These are phyloP conservation scores for Podaxis sp. DNA, from an alignment of 768 basidiomycete species.

Conservation along the genomic window DNA sequence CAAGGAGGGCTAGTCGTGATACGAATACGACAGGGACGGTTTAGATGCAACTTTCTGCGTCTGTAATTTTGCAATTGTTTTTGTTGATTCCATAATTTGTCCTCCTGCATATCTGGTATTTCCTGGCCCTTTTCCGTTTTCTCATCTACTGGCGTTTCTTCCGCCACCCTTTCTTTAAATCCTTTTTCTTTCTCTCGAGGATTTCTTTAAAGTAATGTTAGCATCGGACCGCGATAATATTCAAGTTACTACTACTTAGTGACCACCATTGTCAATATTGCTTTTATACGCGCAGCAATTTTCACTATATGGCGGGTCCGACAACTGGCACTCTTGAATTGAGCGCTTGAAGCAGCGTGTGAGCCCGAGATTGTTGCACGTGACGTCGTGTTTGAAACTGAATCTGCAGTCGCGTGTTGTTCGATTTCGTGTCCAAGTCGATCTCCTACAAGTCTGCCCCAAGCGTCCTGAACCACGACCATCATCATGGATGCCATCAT, in stretches of 20 bases:
- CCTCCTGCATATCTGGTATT: neutral
- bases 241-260: neutral
- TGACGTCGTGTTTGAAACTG: neutral
- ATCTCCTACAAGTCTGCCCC: neutral
- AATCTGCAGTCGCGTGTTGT: conserved; percentile 22
- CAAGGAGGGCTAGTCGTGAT: conserved; percentile 10
- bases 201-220: conserved; percentile 9
- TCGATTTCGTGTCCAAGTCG: conserved; percentile 4
- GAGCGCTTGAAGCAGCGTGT: neutral
- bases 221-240: conserved; percentile 18
- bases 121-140: neutral
- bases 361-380: neutral
- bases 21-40: neutral
- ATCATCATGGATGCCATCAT: conserved; percentile 40
- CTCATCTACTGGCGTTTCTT: neutral
- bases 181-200: neutral
- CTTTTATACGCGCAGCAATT: neutral
- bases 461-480: neutral
- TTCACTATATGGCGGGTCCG: neutral
- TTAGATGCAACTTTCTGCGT: neutral
- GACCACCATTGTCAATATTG: neutral
- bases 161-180: neutral
- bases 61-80: conserved; percentile 1
- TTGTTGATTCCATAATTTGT: neutral
- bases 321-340: too few species aligned